phyloP scores from a whole-genome alignment of 805 yeast species.

The Suhomyces faveliae region DNA sequence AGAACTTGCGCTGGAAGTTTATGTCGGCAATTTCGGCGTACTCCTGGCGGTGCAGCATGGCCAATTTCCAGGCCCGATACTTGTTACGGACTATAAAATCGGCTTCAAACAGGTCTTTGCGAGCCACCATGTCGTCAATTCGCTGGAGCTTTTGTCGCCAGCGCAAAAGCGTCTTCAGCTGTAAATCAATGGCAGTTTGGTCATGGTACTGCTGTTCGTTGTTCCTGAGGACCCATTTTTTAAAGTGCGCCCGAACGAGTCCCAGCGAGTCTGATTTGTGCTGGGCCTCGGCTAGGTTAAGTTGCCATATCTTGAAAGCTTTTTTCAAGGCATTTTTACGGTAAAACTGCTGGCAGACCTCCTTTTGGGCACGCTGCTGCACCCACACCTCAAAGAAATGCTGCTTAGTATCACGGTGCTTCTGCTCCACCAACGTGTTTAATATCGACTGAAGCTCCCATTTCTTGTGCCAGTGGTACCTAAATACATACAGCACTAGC shows the following conservation, averaged over 20 bases:
- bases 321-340: neutral
- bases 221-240: neutral
- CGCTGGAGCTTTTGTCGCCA: constrained; percentile 1
- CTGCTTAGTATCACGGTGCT: constrained; percentile 5
- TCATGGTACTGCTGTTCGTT: neutral
- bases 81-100: neutral
- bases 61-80: constrained; percentile 5
- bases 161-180: neutral
- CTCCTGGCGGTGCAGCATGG: neutral
- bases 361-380: constrained; percentile 5
- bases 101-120: neutral
- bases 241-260: neutral
- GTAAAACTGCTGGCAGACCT: constrained; percentile 11
- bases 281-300: neutral
- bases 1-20: constrained; percentile 20
- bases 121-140: neutral
- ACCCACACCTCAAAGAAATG: constrained; percentile 14
- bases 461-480: constrained; percentile 16
- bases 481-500: constrained; percentile 12
- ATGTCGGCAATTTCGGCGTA: constrained; percentile 17
- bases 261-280: neutral
- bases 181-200: neutral
- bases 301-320: constrained; percentile 15
- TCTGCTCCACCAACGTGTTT: constrained; percentile 2
- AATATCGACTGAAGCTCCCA: neutral